Base-by-base conservation (phyloP, 805 yeast species). In the Metschnikowia baotianmanensis region DNA sequence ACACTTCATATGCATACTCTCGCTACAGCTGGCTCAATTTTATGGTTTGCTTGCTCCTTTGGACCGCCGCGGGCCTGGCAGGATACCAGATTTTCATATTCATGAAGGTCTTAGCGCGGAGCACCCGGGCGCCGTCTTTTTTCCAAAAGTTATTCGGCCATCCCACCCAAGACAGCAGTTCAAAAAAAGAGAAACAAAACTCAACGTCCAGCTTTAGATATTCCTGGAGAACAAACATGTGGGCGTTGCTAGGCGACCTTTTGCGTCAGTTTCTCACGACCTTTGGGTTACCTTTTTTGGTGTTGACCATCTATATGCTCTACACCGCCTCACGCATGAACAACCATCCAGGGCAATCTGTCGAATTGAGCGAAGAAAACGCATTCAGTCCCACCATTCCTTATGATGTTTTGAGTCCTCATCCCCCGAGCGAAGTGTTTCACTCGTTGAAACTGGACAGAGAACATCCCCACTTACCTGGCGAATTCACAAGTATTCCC, bases 241-340 rank as follows among this genome's bases (percentile, higher is more conserved):
- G 45, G 45, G 52, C 54, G 2, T 46, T 48, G 15, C 12, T 63
- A 6, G 80, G 80, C 4, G 50, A 61, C 20, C 11, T 62, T 1
- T 36, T 67, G 6, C 53, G 59, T 18, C 49, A 58, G 13, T 66
- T 65, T 35, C 51, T 72, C 42, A 47, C 56, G 17, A 43, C 63
- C 1, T 68, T 69, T 47, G 70, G 69, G 0, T 57, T 63, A 20
- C 80, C 81, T 1, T 67, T 74, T 35, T 56, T 76, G 37, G 59
- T 73, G 1, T 48, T 69, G 29, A 63, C 77, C 0, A 42, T 57
- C n/a, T 65, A 52, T 42, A 53, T 65, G 57, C 61, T 67, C 31
- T 42, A 40, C 28, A 42, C 50, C 8, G 62, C 67, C 2, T 45
- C 51, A 7, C 44, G 42, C 13, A 25, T 38, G 17, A 48, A 50